phyloP scores from a whole-genome alignment of 2,329 filamentous ascomycete species.

The Talaromyces verruculosus region DNA sequence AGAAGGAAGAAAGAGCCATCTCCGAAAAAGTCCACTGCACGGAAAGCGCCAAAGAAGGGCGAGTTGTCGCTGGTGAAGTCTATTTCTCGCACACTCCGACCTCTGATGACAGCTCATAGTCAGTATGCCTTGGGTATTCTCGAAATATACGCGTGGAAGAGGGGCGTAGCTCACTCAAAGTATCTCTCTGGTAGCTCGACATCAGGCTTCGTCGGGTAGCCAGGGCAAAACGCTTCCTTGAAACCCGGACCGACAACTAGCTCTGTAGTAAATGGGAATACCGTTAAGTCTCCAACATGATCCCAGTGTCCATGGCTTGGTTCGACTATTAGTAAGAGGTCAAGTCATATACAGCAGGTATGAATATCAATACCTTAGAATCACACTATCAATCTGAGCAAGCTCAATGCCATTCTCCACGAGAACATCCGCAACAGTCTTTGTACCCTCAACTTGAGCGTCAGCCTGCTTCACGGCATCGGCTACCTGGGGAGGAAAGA shows the following conservation, averaged over 20 bases:
- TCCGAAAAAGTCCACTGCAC: slow-evolving; percentile 32
- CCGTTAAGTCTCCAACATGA: slow-evolving; percentile 46
- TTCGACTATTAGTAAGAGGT: slow-evolving; percentile 32
- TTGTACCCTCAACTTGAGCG: background rate
- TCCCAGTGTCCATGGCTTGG: slow-evolving; percentile 41
- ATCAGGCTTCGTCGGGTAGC: slow-evolving; percentile 45
- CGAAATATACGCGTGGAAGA: too few relatives aligned
- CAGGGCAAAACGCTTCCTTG: slow-evolving; percentile 44
- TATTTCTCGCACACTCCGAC: slow-evolving; percentile 11
- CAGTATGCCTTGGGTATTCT: background rate
- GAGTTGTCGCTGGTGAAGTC: slow-evolving; percentile 33
- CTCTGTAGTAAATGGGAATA: slow-evolving; percentile 45
- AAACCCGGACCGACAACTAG: slow-evolving; percentile 53
- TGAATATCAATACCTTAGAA: slow-evolving; percentile 34
- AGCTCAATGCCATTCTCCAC: slow-evolving; percentile 39
- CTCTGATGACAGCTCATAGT: background rate
- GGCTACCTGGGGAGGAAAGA: slow-evolving; percentile 33
- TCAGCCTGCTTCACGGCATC: background rate
- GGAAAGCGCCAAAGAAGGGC: slow-evolving; percentile 26
- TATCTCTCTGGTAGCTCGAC: slow-evolving; percentile 44
- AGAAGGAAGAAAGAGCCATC: slow-evolving; percentile 36
- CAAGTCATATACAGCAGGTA: slow-evolving; percentile 28
- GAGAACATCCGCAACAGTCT: slow-evolving; percentile 41
- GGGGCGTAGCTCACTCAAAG: slow-evolving; percentile 35
- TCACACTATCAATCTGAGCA: slow-evolving; percentile 29